Base-by-base conservation (phyloP, 805 yeast genomes). In the Metschnikowia continentalis region DNA sequence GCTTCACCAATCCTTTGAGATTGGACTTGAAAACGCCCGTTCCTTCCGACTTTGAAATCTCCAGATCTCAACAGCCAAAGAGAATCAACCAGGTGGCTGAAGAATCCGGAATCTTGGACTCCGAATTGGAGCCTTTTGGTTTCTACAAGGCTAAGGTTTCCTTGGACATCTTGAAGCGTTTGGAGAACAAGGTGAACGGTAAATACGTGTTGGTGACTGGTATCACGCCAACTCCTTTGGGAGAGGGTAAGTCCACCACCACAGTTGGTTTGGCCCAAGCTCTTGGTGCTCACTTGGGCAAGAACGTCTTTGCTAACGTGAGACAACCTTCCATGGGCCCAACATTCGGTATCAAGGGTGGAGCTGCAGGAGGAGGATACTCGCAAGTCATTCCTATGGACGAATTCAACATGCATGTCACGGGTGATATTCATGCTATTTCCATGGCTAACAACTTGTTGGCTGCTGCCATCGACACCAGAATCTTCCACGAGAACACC, bases 281-380 rank as follows among this genome's bases (percentile, higher is more conserved):
- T 14, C 71, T 86, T 54, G 88, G 90, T 55, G 90, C 90, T 36
- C 90, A 84, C 62, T 72, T 86, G 67, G 76, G 80, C 47, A 76
- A 80, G 58, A 81, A 84, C 52, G 84, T 85, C 13, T 78, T 86
- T 63, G 94, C 92, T 56, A 86, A 86, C 64, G 94, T 86, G 47
- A 81, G 94, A 76, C 94, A 86, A 67, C 94, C 94, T 23, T 84
- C 90, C 7, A 85, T 86, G 91, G 94, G 94, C 50, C 94, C 94
- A 57, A 86, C 94, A 17, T 86, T 86, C 62, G 94, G 94, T 72
- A 85, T 86, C 59, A 86, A 86, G 68, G 94, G 94, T 70, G 94
- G 94, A 71, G 94, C 94, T 59, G 94, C 94, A 6, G 94, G 94
- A 66, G 92, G 94, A 68, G 94, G 94, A 53, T 86, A 86, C 65